Evolutionary conservation across 768 basidiomycete genomes (phyloP), one percentile per base, ranked within the genome.

Genomic region (Boletus subcaerulescens): DNA sequence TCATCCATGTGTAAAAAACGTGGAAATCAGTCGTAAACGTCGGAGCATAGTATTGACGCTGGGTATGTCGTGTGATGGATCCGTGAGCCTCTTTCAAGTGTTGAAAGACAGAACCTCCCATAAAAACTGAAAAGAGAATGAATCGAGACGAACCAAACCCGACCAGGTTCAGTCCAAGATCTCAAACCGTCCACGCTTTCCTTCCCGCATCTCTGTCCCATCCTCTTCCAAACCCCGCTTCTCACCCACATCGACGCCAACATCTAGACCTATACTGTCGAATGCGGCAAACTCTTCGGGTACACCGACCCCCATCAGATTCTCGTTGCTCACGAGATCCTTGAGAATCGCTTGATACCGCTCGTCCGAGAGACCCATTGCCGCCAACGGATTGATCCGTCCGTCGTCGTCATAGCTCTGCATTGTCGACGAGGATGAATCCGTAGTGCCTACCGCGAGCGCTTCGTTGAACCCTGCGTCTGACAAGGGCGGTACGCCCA

Each of bases 351-450:
- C 68, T 51, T 81, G 81, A 73, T 95, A 97, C 70, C 93, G 90
- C 66, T 94, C 91, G 62, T 95, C 92, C 15, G 86, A 83, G 51
- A 95, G 80, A 13, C 93, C 93, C 84, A 94, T 89, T 17, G 85
- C 88, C 15, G 87, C 89, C 40, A 97, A 77, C 7, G 91, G 91
- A 71, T 96, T 93, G 60, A 91, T 82, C 53, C 83, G 74, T 32
- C 77, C 77, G 29, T 86, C 82, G 50, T 64, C 65, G 22, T 69
- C 62, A 13, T 64, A 68, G 49, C 60, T 66, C 12, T 39, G 50
- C 49, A 69, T 77, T 74, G 53, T 65, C 64, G 57, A 61, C 53
- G 58, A 53, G 6, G 64, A 55, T 0, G 58, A 49, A 2, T 59
- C 32, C 5, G 59, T 52, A 10, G 76, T 71, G 39, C 74, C 74